phyloP scores from a whole-genome alignment of 495 filamentous ascomycete species.

The Hypoxylon trugodes region DNA sequence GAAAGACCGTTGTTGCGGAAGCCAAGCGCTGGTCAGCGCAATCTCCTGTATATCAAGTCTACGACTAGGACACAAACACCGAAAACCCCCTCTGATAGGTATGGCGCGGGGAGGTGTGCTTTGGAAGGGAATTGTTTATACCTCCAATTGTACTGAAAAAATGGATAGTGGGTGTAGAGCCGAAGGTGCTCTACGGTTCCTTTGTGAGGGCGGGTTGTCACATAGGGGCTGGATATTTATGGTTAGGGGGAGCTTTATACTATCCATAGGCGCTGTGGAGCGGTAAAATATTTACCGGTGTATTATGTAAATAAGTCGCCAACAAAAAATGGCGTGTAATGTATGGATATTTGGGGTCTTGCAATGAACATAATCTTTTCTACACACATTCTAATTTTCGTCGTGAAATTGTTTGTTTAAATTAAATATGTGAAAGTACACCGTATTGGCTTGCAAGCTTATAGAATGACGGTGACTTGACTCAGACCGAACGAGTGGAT shows the following conservation, averaged over 20 bases:
- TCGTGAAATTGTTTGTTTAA: not conserved
- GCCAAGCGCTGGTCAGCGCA: conserved; percentile 11
- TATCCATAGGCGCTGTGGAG: conserved; percentile 9
- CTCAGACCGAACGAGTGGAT: conserved; percentile 19
- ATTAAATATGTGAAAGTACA: too few species aligned
- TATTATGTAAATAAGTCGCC: conserved; percentile 40
- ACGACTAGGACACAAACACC: conserved; percentile 15
- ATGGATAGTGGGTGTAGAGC: conserved; percentile 7
- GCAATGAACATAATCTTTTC: conserved; percentile 30
- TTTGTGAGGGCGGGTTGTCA: conserved; percentile 9
- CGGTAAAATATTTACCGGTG: conserved; percentile 28
- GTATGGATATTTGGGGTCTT: conserved; percentile 39
- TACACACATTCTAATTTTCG: not conserved
- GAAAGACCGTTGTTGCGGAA: conserved; percentile 1
- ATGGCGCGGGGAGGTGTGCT: conserved; percentile 9
- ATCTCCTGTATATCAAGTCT: conserved; percentile 22
- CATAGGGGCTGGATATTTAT: not conserved
- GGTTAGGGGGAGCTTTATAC: conserved; percentile 15
- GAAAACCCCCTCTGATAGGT: conserved; percentile 8
- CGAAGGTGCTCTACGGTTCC: conserved; percentile 1
- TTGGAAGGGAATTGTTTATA: conserved; percentile 1
- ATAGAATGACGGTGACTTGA: too few species aligned
- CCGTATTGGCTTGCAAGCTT: too few species aligned
- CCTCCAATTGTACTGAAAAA: too few species aligned
- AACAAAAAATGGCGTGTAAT: conserved; percentile 26